These are phyloP conservation scores for Hyaloperonospora brassicae DNA, from an alignment of 352 stramenopile genomes.

Conservation along the genomic window DNA sequence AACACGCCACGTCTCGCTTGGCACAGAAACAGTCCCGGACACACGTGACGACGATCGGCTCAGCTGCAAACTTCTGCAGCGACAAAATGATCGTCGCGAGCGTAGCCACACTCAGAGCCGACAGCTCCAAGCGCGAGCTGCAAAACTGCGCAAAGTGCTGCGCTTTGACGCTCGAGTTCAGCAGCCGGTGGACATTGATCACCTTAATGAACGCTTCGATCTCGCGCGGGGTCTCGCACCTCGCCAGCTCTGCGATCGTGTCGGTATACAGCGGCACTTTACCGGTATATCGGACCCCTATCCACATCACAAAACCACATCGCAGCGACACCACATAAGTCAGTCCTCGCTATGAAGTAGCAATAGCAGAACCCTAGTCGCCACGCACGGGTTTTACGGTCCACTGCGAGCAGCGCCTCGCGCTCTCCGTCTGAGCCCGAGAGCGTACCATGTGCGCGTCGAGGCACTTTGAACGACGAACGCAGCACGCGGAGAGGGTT, in stretches of 20 bases:
- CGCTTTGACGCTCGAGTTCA: constrained; percentile 69
- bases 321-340: background rate
- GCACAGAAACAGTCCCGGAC: constrained; percentile 54
- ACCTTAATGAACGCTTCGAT: constrained; percentile 56
- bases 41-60: constrained; percentile 41
- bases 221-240: constrained; percentile 32
- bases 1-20: constrained; percentile 28
- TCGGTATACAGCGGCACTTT: constrained; percentile 66
- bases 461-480: constrained; percentile 48
- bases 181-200: constrained; percentile 40
- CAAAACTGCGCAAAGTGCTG: constrained; percentile 67
- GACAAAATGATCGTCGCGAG: constrained; percentile 46
- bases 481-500: constrained; percentile 54
- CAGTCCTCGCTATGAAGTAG: background rate
- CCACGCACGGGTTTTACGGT: constrained; percentile 32
- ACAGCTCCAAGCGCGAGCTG: constrained; percentile 30
- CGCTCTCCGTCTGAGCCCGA: constrained; percentile 41
- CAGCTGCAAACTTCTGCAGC: constrained; percentile 46
- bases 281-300: constrained; percentile 47
- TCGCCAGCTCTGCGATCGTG: constrained; percentile 40
- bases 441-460: constrained; percentile 15
- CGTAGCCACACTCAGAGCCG: constrained; percentile 28
- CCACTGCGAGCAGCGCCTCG: constrained; percentile 36
- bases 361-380: background rate
- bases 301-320: background rate